Percentiles rank a stretch among this genome's conserved stretches.
These are phyloP conservation scores for Sclerotinia sclerotiorum DNA, from an alignment of 2,329 filamentous ascomycete species.

Conservation along the genomic window DNA sequence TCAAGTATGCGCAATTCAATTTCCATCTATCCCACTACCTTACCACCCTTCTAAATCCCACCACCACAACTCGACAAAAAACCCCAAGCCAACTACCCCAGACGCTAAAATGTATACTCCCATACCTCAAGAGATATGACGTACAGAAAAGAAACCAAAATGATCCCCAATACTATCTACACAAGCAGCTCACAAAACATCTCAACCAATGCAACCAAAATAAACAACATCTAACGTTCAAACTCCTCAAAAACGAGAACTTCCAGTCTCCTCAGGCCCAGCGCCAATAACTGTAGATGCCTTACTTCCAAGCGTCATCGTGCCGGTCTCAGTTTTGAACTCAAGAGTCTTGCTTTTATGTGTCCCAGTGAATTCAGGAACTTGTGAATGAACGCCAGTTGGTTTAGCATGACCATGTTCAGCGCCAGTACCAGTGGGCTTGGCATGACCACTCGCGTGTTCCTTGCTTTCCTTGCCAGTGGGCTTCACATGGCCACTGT, in stretches of 20 bases:
- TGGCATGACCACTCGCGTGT: background rate
- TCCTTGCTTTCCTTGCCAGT: background rate
- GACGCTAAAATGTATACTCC: background rate
- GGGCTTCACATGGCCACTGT: background rate
- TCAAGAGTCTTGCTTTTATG: background rate
- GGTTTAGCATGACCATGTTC: background rate
- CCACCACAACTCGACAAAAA: background rate
- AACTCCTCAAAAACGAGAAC: background rate
- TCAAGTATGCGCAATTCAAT: background rate
- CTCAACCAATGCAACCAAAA: background rate
- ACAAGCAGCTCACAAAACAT: background rate
- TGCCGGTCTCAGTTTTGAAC: background rate
- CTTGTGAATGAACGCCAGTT: background rate
- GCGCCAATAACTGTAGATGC: background rate
- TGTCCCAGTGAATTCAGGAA: background rate
- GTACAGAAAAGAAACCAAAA: background rate
- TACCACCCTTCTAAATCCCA: background rate
- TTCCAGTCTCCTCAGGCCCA: background rate
- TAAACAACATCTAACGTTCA: background rate
- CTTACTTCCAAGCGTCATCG: constrained; percentile 1
- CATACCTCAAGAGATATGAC: background rate
- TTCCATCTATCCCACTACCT: background rate
- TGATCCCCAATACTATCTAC: background rate
- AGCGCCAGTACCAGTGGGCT: background rate
- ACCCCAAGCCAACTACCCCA: background rate